A percentile compares a stretch with the other conserved stretches of the same genome.
Evolutionary conservation across 1,139 yeast species (phyloP).

Genomic region (Hemisphaericaspora subhashii): DNA sequence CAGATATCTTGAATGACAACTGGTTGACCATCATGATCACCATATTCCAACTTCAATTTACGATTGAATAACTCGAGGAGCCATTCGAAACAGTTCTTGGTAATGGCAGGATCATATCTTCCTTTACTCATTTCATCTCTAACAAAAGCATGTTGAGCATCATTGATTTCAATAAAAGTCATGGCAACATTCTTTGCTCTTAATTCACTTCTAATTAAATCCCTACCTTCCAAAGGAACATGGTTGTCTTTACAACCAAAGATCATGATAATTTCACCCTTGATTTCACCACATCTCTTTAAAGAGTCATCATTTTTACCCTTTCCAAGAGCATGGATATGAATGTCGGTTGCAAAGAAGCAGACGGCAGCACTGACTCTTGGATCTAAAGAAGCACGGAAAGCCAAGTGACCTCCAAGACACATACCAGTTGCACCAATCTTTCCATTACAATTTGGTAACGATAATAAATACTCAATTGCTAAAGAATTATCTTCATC

Average conservation of each 20-base stretch:
- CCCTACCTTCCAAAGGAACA: slow-evolving; percentile 78
- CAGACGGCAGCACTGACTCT: slow-evolving; percentile 69
- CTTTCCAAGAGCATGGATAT: slow-evolving; percentile 61
- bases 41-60: slow-evolving; percentile 64
- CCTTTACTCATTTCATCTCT: slow-evolving; percentile 80
- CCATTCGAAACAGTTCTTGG: slow-evolving; percentile 67
- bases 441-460: slow-evolving; percentile 68
- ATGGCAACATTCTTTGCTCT: slow-evolving; percentile 60
- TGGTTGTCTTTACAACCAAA: slow-evolving; percentile 82
- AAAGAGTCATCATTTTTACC: slow-evolving; percentile 67
- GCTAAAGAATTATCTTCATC: slow-evolving; percentile 73
- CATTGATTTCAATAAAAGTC: slow-evolving; percentile 73
- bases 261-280: slow-evolving; percentile 63
- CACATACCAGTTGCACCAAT: slow-evolving; percentile 89
- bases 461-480: slow-evolving; percentile 56
- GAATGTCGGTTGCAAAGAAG: slow-evolving; percentile 83
- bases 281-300: slow-evolving; percentile 52
- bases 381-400: slow-evolving; percentile 66
- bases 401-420: slow-evolving; percentile 82
- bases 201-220: slow-evolving; percentile 62
- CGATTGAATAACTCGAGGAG: slow-evolving; percentile 70
- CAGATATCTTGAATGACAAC: slow-evolving; percentile 64
- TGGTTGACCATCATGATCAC: slow-evolving; percentile 54
- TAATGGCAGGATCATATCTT: slow-evolving; percentile 74
- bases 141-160: slow-evolving; percentile 79